Conservation (phyloP, 2,329 filamentous ascomycete genomes). For the Aureobasidium sp. region DNA sequence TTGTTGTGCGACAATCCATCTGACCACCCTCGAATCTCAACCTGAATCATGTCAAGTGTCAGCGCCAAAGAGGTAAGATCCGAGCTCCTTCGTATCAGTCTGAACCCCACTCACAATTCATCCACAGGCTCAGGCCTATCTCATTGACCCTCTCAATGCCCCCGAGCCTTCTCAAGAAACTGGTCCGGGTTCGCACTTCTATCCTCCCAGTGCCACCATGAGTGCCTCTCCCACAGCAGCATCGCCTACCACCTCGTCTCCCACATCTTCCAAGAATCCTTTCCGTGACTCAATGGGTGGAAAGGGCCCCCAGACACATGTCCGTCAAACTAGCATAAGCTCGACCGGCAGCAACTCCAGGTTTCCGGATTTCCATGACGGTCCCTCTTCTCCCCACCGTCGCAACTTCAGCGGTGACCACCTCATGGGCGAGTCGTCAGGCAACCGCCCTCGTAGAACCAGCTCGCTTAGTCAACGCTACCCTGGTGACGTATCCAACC, state of each 20-base stretch:
- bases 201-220: slow-evolving; percentile 2
- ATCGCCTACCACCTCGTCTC: slow-evolving; percentile 23
- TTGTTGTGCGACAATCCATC: not conserved
- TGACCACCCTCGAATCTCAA: not conserved
- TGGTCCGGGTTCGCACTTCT: slow-evolving; percentile 52
- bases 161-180: slow-evolving; percentile 61
- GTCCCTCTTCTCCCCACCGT: slow-evolving; percentile 19
- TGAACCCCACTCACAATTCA: slow-evolving; percentile 14
- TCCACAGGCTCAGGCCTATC: slow-evolving; percentile 52
- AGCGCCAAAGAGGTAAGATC: slow-evolving; percentile 17
- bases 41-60: slow-evolving; percentile 1
- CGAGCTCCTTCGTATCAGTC: not conserved
- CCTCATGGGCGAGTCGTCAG: slow-evolving; percentile 8
- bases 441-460: slow-evolving; percentile 30
- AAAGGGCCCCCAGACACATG: slow-evolving; percentile 9
- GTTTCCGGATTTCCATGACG: slow-evolving; percentile 41
- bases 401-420: slow-evolving; percentile 14
- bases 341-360: slow-evolving; percentile 45
- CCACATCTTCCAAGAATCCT: slow-evolving; percentile 35
- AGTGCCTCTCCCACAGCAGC: slow-evolving; percentile 25
- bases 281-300: slow-evolving; percentile 25
- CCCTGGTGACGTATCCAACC: slow-evolving; percentile 55
- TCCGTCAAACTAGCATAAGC: slow-evolving; percentile 29
- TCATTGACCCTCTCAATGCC: slow-evolving; percentile 61
- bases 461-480: slow-evolving; percentile 52